Percentiles rank a stretch among this genome's conserved stretches.
phyloP scores from a whole-genome alignment of 2,329 filamentous ascomycete genomes.

The Colletotrichum tropicicola region DNA sequence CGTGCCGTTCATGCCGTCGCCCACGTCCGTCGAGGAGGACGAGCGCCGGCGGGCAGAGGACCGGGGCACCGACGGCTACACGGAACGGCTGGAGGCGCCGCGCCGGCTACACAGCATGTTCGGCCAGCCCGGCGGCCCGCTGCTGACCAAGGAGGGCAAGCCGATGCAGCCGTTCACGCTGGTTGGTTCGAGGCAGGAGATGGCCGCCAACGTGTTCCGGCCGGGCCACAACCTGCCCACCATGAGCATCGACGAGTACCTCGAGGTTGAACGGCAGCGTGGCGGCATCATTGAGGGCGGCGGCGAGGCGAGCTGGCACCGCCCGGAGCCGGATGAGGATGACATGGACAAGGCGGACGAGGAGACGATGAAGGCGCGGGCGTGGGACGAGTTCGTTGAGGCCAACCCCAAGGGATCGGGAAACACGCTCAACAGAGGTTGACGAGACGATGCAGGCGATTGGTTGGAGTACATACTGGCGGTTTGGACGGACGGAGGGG shows the following conservation, averaged over 20 bases:
- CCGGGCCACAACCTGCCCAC: conserved; percentile 93
- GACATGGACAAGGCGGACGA: conserved; percentile 86
- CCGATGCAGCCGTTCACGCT: conserved; percentile 93
- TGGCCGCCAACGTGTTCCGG: conserved; percentile 85
- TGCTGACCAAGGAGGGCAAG: conserved; percentile 82
- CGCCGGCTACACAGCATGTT: conserved; percentile 57
- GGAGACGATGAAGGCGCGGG: conserved; percentile 91
- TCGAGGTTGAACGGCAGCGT: conserved; percentile 86
- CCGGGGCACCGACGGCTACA: conserved; percentile 62
- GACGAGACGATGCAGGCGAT: conserved; percentile 4
- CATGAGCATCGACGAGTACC: conserved; percentile 97
- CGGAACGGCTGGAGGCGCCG: conserved; percentile 77
- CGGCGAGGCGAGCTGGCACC: conserved; percentile 75
- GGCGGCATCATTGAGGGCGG: conserved; percentile 94
- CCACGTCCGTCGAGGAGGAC: conserved; percentile 57
- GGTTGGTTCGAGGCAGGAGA: conserved; percentile 77
- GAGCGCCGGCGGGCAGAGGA: conserved; percentile 46
- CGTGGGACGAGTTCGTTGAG: conserved; percentile 95
- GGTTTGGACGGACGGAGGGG: no score
- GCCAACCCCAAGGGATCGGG: conserved; percentile 85
- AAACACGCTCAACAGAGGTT: conserved; percentile 84
- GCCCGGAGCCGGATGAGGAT: conserved; percentile 86
- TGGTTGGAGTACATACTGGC: conserved; percentile 15
- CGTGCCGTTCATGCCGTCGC: conserved; percentile 53
- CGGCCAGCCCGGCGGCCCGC: conserved; percentile 65